These are phyloP conservation scores for Canavalia gladiata DNA, from an alignment of 306 rosid species.

Conservation along the genomic window DNA sequence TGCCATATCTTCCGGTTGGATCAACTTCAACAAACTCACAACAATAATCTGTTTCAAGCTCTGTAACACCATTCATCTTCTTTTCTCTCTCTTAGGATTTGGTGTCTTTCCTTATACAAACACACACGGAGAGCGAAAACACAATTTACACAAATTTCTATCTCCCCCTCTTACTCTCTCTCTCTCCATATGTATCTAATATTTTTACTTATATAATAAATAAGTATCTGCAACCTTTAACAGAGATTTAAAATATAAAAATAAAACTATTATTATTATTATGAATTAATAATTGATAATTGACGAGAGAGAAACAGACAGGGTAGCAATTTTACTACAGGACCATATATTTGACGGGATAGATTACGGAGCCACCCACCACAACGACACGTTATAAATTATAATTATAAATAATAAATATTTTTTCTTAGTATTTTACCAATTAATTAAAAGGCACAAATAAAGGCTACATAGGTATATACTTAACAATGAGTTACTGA, in stretches of 20 bases:
- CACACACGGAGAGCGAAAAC: background rate
- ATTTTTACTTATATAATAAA: background rate
- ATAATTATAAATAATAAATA: too few species aligned
- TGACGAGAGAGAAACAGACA: background rate
- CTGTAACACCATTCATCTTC: slow-evolving; percentile 67
- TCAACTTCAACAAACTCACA: slow-evolving; percentile 88
- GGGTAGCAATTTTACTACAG: background rate
- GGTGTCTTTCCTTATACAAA: background rate
- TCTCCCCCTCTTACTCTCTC: background rate
- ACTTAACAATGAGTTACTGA: too few species aligned
- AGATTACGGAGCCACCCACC: slow-evolving; percentile 37
- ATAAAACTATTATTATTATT: background rate
- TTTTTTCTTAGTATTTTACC: too few species aligned
- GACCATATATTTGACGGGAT: background rate
- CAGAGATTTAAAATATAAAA: background rate
- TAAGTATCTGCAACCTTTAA: slow-evolving; percentile 5
- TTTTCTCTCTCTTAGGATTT: slow-evolving; percentile 14
- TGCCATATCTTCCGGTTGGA: slow-evolving; percentile 99
- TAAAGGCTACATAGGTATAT: too few species aligned
- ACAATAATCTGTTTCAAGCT: slow-evolving; percentile 64
- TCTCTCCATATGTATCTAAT: background rate
- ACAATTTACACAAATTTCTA: background rate
- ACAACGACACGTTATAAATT: background rate
- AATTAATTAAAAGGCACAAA: too few species aligned
- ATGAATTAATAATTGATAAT: slow-evolving; percentile 21